These are phyloP conservation scores for Brassica juncea DNA, from an alignment of 345 rosid species.

Conservation along the genomic window DNA sequence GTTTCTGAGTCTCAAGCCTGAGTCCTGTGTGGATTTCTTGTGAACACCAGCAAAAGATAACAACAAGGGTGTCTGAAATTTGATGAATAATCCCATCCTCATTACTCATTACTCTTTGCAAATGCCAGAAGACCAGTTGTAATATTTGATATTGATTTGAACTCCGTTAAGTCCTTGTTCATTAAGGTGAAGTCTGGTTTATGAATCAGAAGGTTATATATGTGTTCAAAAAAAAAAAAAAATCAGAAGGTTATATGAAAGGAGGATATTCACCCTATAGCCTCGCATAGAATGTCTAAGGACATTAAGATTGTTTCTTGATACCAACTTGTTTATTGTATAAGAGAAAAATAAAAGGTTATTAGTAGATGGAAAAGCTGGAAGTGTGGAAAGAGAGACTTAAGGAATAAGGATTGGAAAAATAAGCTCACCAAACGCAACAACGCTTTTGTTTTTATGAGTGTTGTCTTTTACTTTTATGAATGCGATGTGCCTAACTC, in stretches of 20 bases:
- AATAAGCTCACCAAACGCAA: conserved; percentile 24
- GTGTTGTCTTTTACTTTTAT: conserved; percentile 32
- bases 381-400: background rate
- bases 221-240: too few relatives aligned
- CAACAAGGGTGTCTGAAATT: background rate
- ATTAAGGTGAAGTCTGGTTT: background rate
- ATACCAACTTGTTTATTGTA: background rate
- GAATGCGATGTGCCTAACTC: conserved; percentile 36
- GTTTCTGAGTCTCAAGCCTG: background rate
- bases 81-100: background rate
- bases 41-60: background rate
- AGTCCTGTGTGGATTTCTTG: background rate
- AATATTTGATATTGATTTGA: background rate
- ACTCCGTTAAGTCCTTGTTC: background rate
- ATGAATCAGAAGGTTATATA: background rate
- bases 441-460: conserved; percentile 36
- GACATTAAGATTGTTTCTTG: conserved; percentile 17
- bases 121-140: background rate
- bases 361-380: background rate
- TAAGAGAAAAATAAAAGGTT: background rate
- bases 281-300: background rate
- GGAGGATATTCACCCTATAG: background rate
- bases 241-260: background rate
- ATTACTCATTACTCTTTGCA: background rate
- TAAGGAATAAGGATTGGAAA: background rate